phyloP scores from a whole-genome alignment of 495 filamentous ascomycete genomes.

The Staphylotrichum tortipilum region DNA sequence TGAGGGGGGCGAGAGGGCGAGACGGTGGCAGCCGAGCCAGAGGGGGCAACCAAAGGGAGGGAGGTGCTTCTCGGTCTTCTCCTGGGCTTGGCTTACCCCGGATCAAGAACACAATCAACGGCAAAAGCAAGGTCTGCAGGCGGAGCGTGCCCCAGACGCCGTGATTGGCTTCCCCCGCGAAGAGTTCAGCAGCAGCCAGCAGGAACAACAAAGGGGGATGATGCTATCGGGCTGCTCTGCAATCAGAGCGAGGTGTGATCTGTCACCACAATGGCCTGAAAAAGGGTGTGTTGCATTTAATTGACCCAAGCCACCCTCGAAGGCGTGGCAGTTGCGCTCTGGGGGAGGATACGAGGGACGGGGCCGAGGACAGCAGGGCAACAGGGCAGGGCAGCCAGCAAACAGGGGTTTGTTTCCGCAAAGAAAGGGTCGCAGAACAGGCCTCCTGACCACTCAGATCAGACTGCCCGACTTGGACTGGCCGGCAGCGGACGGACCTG shows the following conservation, averaged over 20 bases:
- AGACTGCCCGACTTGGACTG: too few relatives aligned
- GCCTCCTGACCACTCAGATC: conserved; percentile 22
- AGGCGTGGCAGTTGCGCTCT: neutral
- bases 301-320: conserved; percentile 2
- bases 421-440: neutral
- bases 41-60: neutral
- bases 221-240: neutral
- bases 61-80: too few relatives aligned
- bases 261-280: neutral
- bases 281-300: neutral
- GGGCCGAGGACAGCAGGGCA: too few relatives aligned
- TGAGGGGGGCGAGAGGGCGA: too few relatives aligned
- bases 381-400: too few relatives aligned
- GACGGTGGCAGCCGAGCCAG: neutral
- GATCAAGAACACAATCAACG: neutral
- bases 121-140: neutral
- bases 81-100: conserved; percentile 1
- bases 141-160: conserved; percentile 1
- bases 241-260: neutral
- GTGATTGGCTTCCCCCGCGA: conserved; percentile 5
- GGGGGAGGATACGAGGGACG: conserved; percentile 8
- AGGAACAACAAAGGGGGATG: conserved; percentile 7
- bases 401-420: conserved; percentile 4
- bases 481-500: conserved; percentile 8
- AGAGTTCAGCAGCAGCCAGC: too few relatives aligned